Percentiles rank a stretch among this genome's conserved stretches.
phyloP scores from a whole-genome alignment of 495 filamentous ascomycete genomes.

The Wilcoxina mikolae region DNA sequence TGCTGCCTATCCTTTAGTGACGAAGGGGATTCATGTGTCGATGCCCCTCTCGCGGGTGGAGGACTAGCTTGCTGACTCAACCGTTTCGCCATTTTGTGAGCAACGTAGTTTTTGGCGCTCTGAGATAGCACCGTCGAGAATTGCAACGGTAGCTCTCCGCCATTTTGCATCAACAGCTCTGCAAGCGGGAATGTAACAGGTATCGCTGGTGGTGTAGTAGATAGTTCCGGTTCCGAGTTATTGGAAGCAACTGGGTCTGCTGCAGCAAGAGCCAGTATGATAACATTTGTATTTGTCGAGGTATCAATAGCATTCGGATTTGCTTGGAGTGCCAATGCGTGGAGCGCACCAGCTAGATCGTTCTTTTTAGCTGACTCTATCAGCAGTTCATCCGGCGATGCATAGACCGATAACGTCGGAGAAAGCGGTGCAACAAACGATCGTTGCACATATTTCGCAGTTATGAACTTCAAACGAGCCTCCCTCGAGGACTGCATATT shows the following conservation, averaged over 20 bases:
- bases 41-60: slow-evolving; percentile 23
- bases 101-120: slow-evolving; percentile 67
- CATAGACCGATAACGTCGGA: slow-evolving; percentile 56
- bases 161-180: slow-evolving; percentile 86
- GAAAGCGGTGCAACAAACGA: slow-evolving; percentile 68
- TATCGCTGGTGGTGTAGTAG: slow-evolving; percentile 26
- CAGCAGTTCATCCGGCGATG: slow-evolving; percentile 73
- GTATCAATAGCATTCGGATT: slow-evolving; percentile 81
- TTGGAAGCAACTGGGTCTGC: slow-evolving; percentile 72
- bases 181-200: slow-evolving; percentile 62
- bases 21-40: slow-evolving; percentile 18
- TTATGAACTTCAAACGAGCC: slow-evolving; percentile 82
- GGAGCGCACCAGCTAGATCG: slow-evolving; percentile 79
- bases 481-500: slow-evolving; percentile 64
- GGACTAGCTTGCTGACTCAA: slow-evolving; percentile 10
- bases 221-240: slow-evolving; percentile 16
- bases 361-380: slow-evolving; percentile 90
- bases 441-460: slow-evolving; percentile 78
- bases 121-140: slow-evolving; percentile 59
- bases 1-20: slow-evolving; percentile 24
- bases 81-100: slow-evolving; percentile 51
- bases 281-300: slow-evolving; percentile 68
- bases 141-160: slow-evolving; percentile 64
- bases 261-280: slow-evolving; percentile 86
- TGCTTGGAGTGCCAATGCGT: slow-evolving; percentile 73